These are phyloP conservation scores for Aspergillus aculeatinus DNA, from an alignment of 2,329 filamentous ascomycete species.

Conservation along the genomic window DNA sequence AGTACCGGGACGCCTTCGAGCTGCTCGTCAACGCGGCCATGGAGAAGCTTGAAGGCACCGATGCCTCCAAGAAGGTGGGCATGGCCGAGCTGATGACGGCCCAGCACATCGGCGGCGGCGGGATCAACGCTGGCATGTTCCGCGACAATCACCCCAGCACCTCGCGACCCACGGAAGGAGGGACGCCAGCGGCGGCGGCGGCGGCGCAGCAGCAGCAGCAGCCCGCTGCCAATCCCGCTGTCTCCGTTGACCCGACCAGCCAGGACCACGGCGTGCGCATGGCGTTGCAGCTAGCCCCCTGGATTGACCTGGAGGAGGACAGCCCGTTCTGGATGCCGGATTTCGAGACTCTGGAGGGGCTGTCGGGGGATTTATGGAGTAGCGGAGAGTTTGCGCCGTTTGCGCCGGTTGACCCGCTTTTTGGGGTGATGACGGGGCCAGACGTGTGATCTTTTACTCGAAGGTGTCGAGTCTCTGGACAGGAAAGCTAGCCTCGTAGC, in stretches of 20 bases:
- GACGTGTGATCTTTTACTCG: background rate
- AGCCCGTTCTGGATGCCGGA: constrained; percentile 42
- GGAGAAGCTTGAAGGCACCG: constrained; percentile 46
- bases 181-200: background rate
- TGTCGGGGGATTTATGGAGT: constrained; percentile 32
- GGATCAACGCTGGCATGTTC: constrained; percentile 14
- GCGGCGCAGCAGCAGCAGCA: background rate
- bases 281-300: constrained; percentile 41
- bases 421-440: background rate
- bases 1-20: constrained; percentile 51
- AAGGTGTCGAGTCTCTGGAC: background rate
- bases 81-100: constrained; percentile 45
- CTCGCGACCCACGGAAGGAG: background rate
- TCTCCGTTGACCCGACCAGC: constrained; percentile 19
- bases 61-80: constrained; percentile 33
- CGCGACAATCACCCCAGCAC: constrained; percentile 10
- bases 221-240: background rate
- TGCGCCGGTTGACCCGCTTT: constrained; percentile 26
- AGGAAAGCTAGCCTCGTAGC: background rate
- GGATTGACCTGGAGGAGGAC: constrained; percentile 39
- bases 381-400: constrained; percentile 29
- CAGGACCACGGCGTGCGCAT: constrained; percentile 39
- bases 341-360: constrained; percentile 36
- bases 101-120: constrained; percentile 21
- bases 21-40: constrained; percentile 49